Evolutionary conservation across 805 yeast genomes (phyloP), one percentile per base, ranked within the genome.

Genomic region (Candida morakotiae): DNA sequence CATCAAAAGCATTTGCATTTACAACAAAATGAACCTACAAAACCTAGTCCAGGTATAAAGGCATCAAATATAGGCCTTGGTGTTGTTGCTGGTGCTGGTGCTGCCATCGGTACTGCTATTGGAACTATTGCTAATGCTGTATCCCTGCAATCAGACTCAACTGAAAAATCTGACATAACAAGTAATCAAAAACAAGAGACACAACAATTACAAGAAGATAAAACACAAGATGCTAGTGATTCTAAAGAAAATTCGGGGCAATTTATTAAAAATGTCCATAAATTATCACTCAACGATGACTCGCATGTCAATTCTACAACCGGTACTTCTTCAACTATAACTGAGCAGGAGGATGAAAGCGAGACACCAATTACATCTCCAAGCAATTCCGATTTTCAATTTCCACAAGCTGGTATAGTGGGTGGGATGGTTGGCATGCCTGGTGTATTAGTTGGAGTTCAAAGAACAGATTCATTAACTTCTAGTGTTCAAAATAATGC

Each of bases 401-500:
- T 65, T 45, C 56, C 64, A 11, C 69, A 64, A 43, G 56, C 58
- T 9, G 65, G 64, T 13, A 52, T 62, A 32, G 62, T 43, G 10
- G 70, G 67, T 11, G 70, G 67, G 10, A 49, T 65, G 58, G 66
- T 60, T 2, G 71, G 71, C 2, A 62, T 67, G 64, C 67, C 67
- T 1, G 69, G 72, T n/a, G 71, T 57, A 3, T 52, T 64, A 33
- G 64, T 62, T 11, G 70, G 70, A 7, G 69, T 67, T 5, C 68
- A 77, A 71, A 40, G 93, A 49, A 85, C 94, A 2, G 84, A 81
- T 41, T 85, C 95, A 0, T 76, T 84, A 27, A 85, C 96, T 0
- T 87, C 96, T 0, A 85, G 95, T 30, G 94, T 88, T 23, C 91
- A 84, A 50, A 89, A 89, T 62, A 88, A 91, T 56, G 87, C 97